Evolutionary conservation across 257 asterid species (phyloP), one percentile per base, ranked within the genome.

Genomic region (Voacanga thouarsii): DNA sequence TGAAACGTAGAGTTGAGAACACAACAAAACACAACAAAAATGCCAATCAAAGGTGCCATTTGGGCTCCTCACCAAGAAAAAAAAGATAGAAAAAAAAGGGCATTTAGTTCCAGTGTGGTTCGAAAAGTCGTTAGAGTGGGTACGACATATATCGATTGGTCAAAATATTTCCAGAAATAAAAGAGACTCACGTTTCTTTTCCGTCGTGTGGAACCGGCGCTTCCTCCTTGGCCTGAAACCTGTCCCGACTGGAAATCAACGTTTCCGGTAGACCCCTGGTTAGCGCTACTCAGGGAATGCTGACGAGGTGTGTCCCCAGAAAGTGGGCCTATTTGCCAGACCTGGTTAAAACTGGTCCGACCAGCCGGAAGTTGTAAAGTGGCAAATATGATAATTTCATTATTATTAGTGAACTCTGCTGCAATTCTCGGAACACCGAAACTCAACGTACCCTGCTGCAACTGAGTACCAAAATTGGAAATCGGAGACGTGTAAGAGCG

Each of bases 281-380:
- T 81, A 0, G 82, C 89, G 28, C 75, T 73, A 24, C 3, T 15
- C 4, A 1, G 12, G 24, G 0, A 21, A 60, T 94, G 98, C 12
- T 0, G 0, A 33, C 0, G 19, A 64, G 84, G 91, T 61, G 10
- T 9, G 59, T 51, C 79, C 0, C 90, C 90, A 10, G 86, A 63
- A 24, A 94, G 82, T 23, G 0, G 76, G 0, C 98, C 98, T 59
- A 66, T 59, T 66, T 94, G 98, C 98, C 97, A 94, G 2, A 87
- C 92, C 30, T 92, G 97, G 15, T 80, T 80, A 57, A 89, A 92
- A 28, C 83, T 84, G 0, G 97, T 89, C 12, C 77, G 53, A 6
- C 90, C 92, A 1, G 71, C 7, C 0, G 97, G 94, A 37, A 94
- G 91, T 26, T 64, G 72, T 37, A 94, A 19, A 18, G 90, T 89